Evolutionary conservation across 1,284 basidiomycete genomes (phyloP).

Genomic region (Puccinia triticina): DNA sequence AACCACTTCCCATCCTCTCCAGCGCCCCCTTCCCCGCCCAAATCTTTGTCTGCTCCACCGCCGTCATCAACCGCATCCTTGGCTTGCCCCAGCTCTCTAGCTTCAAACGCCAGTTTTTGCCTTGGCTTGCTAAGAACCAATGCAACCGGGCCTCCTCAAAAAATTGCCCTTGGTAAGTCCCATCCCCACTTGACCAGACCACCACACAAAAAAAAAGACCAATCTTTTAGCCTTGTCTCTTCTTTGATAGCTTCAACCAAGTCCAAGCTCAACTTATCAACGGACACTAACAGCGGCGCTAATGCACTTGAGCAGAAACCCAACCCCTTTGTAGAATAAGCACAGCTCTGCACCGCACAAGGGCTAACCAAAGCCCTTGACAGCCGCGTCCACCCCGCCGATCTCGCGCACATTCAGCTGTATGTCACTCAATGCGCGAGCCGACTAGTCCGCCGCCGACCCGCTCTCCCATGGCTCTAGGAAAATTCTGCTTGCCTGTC

Average conservation of each 20-base stretch:
- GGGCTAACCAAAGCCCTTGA: too few relatives aligned
- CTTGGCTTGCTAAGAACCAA: slow-evolving; percentile 48
- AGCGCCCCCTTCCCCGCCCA: slow-evolving; percentile 33
- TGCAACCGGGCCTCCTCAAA: slow-evolving; percentile 36
- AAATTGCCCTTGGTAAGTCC: slow-evolving; percentile 4
- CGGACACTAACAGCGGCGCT: neutral
- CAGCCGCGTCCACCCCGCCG: too few relatives aligned
- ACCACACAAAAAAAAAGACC: neutral
- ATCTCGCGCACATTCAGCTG: too few relatives aligned
- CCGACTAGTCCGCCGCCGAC: too few relatives aligned
- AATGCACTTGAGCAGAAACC: neutral
- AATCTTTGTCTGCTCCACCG: slow-evolving; percentile 33
- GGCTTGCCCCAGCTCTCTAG: slow-evolving; percentile 6
- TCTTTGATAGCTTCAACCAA: slow-evolving; percentile 4
- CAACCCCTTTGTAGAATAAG: too few relatives aligned
- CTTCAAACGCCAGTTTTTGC: slow-evolving; percentile 41
- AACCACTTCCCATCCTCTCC: slow-evolving; percentile 34
- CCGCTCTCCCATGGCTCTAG: too few relatives aligned
- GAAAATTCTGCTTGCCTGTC: too few relatives aligned
- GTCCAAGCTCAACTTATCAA: slow-evolving; percentile 12
- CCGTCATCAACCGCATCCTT: slow-evolving; percentile 6
- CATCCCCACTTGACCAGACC: neutral
- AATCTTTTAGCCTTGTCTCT: neutral
- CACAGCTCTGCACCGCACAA: too few relatives aligned
- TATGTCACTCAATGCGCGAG: too few relatives aligned